phyloP scores from a whole-genome alignment of 1,139 yeast genomes.

The Kodamaea ohmeri region DNA sequence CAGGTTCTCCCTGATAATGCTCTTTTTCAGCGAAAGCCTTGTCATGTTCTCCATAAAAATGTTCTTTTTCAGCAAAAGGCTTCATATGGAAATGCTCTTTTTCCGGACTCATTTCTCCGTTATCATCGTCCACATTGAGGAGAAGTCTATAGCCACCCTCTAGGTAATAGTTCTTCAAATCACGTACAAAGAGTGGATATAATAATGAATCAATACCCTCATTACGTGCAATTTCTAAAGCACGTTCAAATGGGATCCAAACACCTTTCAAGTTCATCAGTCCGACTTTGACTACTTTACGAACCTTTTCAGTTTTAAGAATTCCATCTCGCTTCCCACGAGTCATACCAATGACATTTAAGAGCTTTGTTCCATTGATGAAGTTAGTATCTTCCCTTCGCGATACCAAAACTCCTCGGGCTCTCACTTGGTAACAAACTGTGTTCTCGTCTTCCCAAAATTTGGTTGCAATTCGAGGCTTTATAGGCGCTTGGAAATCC shows the following conservation, averaged over 20 bases:
- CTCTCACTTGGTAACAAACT: conserved; percentile 49
- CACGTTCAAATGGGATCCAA: conserved; percentile 57
- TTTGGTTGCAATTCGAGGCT: conserved; percentile 44
- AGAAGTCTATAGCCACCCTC: conserved; percentile 25
- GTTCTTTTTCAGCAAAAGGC: background rate
- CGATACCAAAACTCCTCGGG: conserved; percentile 44
- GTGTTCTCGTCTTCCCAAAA: conserved; percentile 51
- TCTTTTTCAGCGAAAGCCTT: too few species aligned
- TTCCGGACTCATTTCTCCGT: conserved; percentile 7
- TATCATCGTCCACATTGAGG: conserved; percentile 4
- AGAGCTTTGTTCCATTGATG: conserved; percentile 54
- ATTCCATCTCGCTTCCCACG: conserved; percentile 58
- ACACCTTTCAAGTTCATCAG: conserved; percentile 56
- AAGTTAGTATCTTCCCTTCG: conserved; percentile 52
- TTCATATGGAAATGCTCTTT: background rate
- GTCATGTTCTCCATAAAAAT: background rate
- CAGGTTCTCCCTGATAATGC: too few species aligned
- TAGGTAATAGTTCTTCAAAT: conserved; percentile 35
- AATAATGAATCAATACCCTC: conserved; percentile 42
- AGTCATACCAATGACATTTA: conserved; percentile 57
- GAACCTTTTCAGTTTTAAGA: conserved; percentile 44
- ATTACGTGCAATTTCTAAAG: conserved; percentile 49
- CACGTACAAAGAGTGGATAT: conserved; percentile 47
- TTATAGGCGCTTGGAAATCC: conserved; percentile 16
- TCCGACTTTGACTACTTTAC: conserved; percentile 50